Base-by-base conservation (phyloP, 2,329 filamentous ascomycete genomes). In the Penicillium sp. region DNA sequence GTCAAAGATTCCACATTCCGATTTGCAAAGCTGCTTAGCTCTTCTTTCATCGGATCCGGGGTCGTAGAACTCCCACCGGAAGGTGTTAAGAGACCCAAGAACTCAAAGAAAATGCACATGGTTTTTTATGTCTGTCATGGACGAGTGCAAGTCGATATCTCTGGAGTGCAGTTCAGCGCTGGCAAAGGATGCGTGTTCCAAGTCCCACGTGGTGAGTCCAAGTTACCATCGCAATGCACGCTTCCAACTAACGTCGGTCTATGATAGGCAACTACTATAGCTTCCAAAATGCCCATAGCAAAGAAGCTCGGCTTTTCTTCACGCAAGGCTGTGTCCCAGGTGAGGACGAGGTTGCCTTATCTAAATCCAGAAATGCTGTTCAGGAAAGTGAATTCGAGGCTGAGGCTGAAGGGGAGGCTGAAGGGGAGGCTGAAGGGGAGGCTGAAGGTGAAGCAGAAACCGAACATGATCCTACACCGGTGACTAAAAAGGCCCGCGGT, bases 31-130 rank as follows among this genome's bases (percentile, higher is more conserved):
- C 89, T 93, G 59, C 83, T 96, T 56, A 90, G 87, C 27, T 80
- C 90, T 59, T 86, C 89, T 0, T 98, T 96, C 74, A 91, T 98
- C 73, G 93, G 92, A 33, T 89, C 90, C 10, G 95, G 95, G 16
- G 84, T 98, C 52, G 90, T 99, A 37, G 93, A 98, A 68, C 79
- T 99, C 50, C 90, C 91, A 6, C 88, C 91, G 0, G 88, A 89
- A 2, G 86, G 90, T 31, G 86, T 90, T 70, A 99, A 99, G 80
- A 86, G 88, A 65, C 85, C 88, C 48, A 98, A 98, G 82, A 98
- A 97, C 75, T 90, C 90, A 35, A 84, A 93, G 61, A 93, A 90
- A 78, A 98, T 97, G 91, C 92, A 97, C 71, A 95, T 99, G 89
- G 88, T 90, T 1, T 98, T 98, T 74, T 97, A 96, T 67, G 89